These are phyloP conservation scores for Solanum tacnaense DNA, from an alignment of 257 asterid genomes.

Conservation along the genomic window DNA sequence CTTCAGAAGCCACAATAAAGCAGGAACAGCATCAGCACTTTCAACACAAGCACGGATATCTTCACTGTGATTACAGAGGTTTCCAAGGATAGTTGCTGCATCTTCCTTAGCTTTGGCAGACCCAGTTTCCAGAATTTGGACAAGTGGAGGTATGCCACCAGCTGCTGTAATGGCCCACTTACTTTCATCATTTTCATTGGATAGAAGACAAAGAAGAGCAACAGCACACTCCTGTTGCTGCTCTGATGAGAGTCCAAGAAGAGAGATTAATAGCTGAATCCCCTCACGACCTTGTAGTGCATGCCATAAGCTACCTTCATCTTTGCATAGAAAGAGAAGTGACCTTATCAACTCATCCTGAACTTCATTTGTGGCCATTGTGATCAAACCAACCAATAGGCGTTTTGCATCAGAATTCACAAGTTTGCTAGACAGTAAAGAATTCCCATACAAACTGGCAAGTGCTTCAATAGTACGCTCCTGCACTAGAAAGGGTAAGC, in stretches of 20 bases:
- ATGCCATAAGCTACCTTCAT: slow-evolving; percentile 88
- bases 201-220: slow-evolving; percentile 81
- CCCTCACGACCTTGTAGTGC: slow-evolving; percentile 99
- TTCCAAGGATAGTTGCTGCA: slow-evolving; percentile 92
- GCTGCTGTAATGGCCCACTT: slow-evolving; percentile 99
- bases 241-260: slow-evolving; percentile 97
- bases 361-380: slow-evolving; percentile 87
- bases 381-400: slow-evolving; percentile 83
- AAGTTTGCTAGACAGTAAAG: slow-evolving; percentile 61
- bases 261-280: slow-evolving; percentile 89
- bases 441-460: slow-evolving; percentile 93
- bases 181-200: slow-evolving; percentile 92
- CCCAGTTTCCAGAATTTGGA: slow-evolving; percentile 93
- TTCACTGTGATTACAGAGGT: slow-evolving; percentile 98
- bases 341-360: slow-evolving; percentile 86
- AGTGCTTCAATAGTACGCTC: slow-evolving; percentile 98
- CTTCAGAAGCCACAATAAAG: slow-evolving; percentile 90
- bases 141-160: slow-evolving; percentile 99
- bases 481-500: slow-evolving; percentile 60
- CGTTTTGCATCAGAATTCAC: slow-evolving; percentile 89
- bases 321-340: slow-evolving; percentile 75
- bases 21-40: slow-evolving; percentile 99
- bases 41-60: slow-evolving; percentile 99
- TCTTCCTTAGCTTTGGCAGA: slow-evolving; percentile 97
- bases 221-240: slow-evolving; percentile 99